A percentile compares a stretch with the other conserved stretches of the same genome.
Conservation (phyloP, 192 early-diverging fungal species). For the Lobosporangium transversale region DNA sequence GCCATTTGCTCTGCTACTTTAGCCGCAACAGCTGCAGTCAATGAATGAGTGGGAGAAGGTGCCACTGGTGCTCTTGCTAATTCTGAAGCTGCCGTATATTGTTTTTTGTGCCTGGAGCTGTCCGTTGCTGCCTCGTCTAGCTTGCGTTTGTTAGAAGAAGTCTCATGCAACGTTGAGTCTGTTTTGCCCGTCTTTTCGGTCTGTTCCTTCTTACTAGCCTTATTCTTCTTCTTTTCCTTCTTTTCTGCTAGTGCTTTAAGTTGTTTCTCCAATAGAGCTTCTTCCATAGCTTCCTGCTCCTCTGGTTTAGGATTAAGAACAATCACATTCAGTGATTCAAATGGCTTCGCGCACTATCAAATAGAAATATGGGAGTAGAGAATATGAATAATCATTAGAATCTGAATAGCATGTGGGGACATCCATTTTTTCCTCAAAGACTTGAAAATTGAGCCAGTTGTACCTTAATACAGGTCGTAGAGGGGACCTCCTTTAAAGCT, state of each 20-base stretch:
- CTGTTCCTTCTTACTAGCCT: constrained; percentile 53
- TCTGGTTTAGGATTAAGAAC: constrained; percentile 74
- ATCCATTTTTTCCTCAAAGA: too few relatives aligned
- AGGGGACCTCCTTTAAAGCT: constrained; percentile 77
- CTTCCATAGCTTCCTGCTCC: constrained; percentile 69
- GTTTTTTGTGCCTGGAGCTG: constrained; percentile 27
- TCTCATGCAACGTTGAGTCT: constrained; percentile 21
- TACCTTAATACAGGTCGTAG: constrained; percentile 69
- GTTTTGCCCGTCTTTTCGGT: constrained; percentile 45
- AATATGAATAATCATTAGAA: neutral
- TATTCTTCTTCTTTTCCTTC: constrained; percentile 60
- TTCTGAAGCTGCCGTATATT: neutral
- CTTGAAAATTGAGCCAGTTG: neutral
- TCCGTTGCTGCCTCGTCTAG: constrained; percentile 24
- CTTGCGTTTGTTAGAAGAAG: constrained; percentile 47
- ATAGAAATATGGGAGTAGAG: neutral
- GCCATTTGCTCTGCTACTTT: constrained; percentile 59
- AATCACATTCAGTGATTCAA: constrained; percentile 65
- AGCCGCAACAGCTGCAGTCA: constrained; percentile 54
- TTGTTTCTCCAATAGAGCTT: constrained; percentile 64
- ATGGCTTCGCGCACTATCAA: constrained; percentile 71
- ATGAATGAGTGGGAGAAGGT: constrained; percentile 34
- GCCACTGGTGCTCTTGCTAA: neutral
- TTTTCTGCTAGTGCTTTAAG: constrained; percentile 56
- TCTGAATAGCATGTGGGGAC: too few relatives aligned